These are phyloP conservation scores for Chalara sp. DNA, from an alignment of 2,329 filamentous ascomycete genomes.

Conservation along the genomic window DNA sequence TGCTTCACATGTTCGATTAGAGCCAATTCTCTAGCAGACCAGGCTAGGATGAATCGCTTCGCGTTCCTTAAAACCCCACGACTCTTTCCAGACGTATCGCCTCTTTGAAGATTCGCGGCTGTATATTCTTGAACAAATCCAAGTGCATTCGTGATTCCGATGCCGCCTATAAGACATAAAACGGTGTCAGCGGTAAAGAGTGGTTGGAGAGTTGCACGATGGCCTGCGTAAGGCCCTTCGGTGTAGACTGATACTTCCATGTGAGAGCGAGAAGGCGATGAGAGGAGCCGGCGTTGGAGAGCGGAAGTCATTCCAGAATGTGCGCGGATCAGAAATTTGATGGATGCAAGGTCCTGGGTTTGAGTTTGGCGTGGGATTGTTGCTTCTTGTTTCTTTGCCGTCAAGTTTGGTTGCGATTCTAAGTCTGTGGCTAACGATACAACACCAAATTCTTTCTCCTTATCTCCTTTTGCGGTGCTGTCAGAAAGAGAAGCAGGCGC, in stretches of 20 bases:
- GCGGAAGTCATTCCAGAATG: slow-evolving; percentile 28
- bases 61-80: slow-evolving; percentile 14
- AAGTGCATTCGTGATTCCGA: slow-evolving; percentile 39
- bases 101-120: neutral
- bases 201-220: slow-evolving; percentile 15
- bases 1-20: slow-evolving; percentile 18
- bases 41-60: slow-evolving; percentile 18
- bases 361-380: neutral
- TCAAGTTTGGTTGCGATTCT: neutral
- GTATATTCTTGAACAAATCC: slow-evolving; percentile 24
- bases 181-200: slow-evolving; percentile 30
- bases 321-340: slow-evolving; percentile 28
- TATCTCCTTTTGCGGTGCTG: neutral
- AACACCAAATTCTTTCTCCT: neutral
- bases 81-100: neutral
- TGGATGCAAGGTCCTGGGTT: neutral
- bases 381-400: neutral
- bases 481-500: neutral
- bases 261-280: neutral
- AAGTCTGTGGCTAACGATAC: neutral
- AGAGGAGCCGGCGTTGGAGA: slow-evolving; percentile 13
- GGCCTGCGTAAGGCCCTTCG: slow-evolving; percentile 33
- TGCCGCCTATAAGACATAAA: slow-evolving; percentile 36
- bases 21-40: slow-evolving; percentile 19
- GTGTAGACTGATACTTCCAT: slow-evolving; percentile 27